Percentiles rank a stretch among this genome's conserved stretches.
Conservation (phyloP, 2,329 filamentous ascomycete genomes). For the Beauveria pseudobassiana region DNA sequence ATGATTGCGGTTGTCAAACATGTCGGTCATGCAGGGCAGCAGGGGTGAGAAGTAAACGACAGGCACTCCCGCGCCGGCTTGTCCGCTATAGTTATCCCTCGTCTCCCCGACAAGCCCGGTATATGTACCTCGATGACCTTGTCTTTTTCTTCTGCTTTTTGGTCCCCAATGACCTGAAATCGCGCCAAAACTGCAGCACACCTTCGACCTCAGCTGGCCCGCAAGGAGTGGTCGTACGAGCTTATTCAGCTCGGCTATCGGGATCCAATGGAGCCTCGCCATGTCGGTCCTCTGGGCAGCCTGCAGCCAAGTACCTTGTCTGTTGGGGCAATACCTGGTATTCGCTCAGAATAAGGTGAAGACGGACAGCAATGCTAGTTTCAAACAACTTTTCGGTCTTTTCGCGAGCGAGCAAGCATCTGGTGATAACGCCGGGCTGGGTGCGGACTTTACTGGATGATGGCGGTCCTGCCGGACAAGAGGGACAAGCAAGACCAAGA, state of each 20-base stretch:
- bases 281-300: not conserved
- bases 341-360: not conserved
- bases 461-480: not conserved
- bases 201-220: no score
- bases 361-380: not conserved
- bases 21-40: no score
- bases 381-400: no score
- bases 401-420: not conserved
- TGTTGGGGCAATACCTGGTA: constrained; percentile 1
- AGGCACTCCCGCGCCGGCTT: no score
- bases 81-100: no score
- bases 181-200: not conserved
- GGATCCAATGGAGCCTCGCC: constrained; percentile 3
- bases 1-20: no score
- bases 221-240: constrained; percentile 5
- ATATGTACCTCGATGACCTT: no score
- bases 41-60: no score
- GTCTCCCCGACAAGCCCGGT: no score
- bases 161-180: no score
- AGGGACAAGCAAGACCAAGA: no score
- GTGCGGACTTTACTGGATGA: not conserved
- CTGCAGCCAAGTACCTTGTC: not conserved
- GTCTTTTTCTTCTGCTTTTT: no score
- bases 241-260: constrained; percentile 9
- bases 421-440: not conserved